These are phyloP conservation scores for Fusarium hainanense DNA, from an alignment of 2,329 filamentous ascomycete species.

Conservation along the genomic window DNA sequence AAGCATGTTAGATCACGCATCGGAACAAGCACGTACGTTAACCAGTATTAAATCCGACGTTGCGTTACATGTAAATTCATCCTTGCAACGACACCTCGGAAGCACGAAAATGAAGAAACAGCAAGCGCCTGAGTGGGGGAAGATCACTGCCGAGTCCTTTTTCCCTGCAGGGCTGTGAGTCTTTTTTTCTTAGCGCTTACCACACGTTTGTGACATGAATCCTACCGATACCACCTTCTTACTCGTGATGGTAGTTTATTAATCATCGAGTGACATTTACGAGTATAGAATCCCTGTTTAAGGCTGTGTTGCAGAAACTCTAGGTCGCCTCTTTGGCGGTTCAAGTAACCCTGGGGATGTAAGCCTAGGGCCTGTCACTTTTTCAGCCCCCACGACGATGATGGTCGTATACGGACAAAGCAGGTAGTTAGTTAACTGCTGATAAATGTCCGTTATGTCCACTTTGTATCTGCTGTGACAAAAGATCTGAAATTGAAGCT, in stretches of 20 bases:
- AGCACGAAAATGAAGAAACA: neutral
- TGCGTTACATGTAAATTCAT: neutral
- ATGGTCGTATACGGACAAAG: neutral
- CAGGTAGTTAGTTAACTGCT: neutral
- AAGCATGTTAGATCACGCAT: neutral
- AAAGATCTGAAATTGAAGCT: neutral
- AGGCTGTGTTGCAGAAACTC: neutral
- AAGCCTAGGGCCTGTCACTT: neutral
- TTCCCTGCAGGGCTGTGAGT: neutral
- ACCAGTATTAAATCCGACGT: neutral
- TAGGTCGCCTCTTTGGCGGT: too few relatives aligned
- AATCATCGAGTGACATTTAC: neutral
- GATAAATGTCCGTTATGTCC: neutral
- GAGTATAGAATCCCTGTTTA: neutral
- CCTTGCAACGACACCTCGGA: neutral
- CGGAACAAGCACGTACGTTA: neutral
- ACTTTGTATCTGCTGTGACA: neutral
- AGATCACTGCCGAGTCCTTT: neutral
- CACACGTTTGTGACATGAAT: neutral
- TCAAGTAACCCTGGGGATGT: neutral
- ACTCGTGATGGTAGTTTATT: neutral
- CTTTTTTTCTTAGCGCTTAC: constrained; percentile 11
- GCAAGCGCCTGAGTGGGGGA: neutral
- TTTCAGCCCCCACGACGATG: constrained; percentile 1
- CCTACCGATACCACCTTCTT: neutral